Base-by-base conservation (phyloP, 805 yeast species). In the Wickerhamiella hasegawae region DNA sequence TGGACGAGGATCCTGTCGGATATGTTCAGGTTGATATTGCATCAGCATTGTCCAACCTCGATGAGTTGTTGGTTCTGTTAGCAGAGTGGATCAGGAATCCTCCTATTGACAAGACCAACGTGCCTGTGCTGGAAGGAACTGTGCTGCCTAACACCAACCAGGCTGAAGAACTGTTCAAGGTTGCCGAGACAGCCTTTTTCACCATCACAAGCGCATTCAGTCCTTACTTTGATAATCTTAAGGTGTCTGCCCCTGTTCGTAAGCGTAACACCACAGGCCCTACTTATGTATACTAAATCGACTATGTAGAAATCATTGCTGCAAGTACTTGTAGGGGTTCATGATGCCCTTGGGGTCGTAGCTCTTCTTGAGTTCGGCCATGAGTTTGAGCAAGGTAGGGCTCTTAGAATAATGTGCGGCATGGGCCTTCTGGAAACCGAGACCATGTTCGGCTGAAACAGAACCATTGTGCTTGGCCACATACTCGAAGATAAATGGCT, bases 401-500 rank as follows among this genome's bases (percentile, higher is more conserved):
- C 71, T 70, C 65, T 85, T 90, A 35, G 93, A 69, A 62, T 87
- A 90, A 8, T 76, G 76, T 45, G 87, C 68, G 55, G 80, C 90
- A 52, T 81, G 79, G 48, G 78, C 83, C 76, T 90, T 90, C 52
- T 87, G 96, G 70, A 90, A 82, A 0, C 98, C 98, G 39, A 90
- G 66, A 12, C 98, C 98, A 55, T 90, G 98, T 58, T 90, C 98
- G 19, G 98, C 98, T 40, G 93, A 78, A 36, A 90, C 77, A 1
- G 97, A 85, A 17, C 98, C 98, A 23, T 74, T 30, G 38, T 48
- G 51, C 40, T 48, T 44, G 20, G 46, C 43, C 36, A 90, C 79
- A 78, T 85, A 85, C 61, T 90, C 94, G 54, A 84, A 90, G 21
- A 90, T 90, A 59, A 79, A 90, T 31, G 98, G 98, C 58, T 90